Percentiles rank a stretch among this genome's conserved stretches.
Conservation (phyloP, 352 stramenopile genomes). For the Pythium aristosporum region DNA sequence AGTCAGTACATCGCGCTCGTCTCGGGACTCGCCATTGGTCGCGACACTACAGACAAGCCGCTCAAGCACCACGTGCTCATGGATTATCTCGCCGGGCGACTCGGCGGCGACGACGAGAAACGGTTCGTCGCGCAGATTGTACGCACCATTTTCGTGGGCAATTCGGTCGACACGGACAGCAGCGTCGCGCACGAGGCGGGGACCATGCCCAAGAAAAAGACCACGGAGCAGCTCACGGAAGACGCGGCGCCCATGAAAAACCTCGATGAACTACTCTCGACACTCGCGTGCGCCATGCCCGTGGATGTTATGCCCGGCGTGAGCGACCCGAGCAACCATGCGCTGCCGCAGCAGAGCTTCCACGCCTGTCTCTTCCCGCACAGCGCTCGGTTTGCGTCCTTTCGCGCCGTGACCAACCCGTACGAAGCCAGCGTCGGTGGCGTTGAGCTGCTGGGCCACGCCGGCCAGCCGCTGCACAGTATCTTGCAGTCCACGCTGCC, state of each 20-base stretch:
- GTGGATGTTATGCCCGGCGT: constrained; percentile 91
- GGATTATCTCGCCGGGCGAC: constrained; percentile 72
- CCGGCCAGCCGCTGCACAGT: constrained; percentile 87
- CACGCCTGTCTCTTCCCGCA: constrained; percentile 92
- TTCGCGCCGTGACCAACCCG: constrained; percentile 92
- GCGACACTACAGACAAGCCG: constrained; percentile 35
- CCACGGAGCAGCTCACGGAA: constrained; percentile 36
- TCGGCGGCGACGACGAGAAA: constrained; percentile 55
- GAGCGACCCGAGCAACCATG: constrained; percentile 87
- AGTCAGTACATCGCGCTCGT: constrained; percentile 71
- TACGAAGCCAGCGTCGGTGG: constrained; percentile 78
- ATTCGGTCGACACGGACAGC: constrained; percentile 38
- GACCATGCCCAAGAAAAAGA: constrained; percentile 42
- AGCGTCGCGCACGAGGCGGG: constrained; percentile 9
- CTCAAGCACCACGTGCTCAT: constrained; percentile 64
- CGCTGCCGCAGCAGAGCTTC: constrained; percentile 93
- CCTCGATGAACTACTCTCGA: constrained; percentile 71
- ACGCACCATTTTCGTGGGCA: constrained; percentile 72
- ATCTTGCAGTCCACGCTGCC: constrained; percentile 65
- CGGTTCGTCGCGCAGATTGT: constrained; percentile 71
- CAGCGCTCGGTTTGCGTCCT: constrained; percentile 70
- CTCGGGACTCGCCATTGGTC: constrained; percentile 50
- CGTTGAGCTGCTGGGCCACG: constrained; percentile 79
- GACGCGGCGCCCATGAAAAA: constrained; percentile 62
- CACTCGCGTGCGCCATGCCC: constrained; percentile 76